Evolutionary conservation across 225 moss, liverwort and hornwort genomes (phyloP), one percentile per base, ranked within the genome.

Genomic region (Asterella californica): DNA sequence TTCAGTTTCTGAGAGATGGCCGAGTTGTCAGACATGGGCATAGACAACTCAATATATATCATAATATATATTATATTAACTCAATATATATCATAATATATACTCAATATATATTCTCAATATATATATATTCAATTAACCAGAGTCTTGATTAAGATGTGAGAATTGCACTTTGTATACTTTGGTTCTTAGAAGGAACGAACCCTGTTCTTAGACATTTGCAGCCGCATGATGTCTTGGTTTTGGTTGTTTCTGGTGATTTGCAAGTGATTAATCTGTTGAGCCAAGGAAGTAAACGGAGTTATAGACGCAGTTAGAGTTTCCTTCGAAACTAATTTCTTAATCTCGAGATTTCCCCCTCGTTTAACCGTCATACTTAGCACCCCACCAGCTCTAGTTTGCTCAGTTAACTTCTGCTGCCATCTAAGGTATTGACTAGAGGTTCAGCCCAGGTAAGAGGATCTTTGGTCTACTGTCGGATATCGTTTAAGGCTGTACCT

Each of bases 141-240:
- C 7, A 59, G 48, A 48, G 52, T 52, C 19, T 47, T 25, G 36
- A 30, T 60, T 57, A 37, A 65, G 0, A 53, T 25, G 22, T 37
- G 48, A 30, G 0, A 77, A 70, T 32, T 21, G 59, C 9, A 48
- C n/a, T 53, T 6, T 25, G 1, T 8, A 38, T 37, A 34, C 27
- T 70, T 1, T 21, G 21, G 7, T 59, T 19, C 24, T 69, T 47
- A 0, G 15, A n/a, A 25, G 24, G 27, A 5, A 70, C 78, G 21
- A 55, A 84, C 84, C 81, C 84, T 85, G 76, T 76, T 85, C 50
- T 87, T 84, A 76, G 83, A 89, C 36, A 87, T 72, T 75, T 91
- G 93, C 29, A 94, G 89, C 46, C 89, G 84, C 88, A 90, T 89
- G 63, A 94, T 90, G 81, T 94, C 93, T 79, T 91, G 91, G 61